Base-by-base conservation (phyloP, 1,284 basidiomycete species). In the Schizophyllum amplum region DNA sequence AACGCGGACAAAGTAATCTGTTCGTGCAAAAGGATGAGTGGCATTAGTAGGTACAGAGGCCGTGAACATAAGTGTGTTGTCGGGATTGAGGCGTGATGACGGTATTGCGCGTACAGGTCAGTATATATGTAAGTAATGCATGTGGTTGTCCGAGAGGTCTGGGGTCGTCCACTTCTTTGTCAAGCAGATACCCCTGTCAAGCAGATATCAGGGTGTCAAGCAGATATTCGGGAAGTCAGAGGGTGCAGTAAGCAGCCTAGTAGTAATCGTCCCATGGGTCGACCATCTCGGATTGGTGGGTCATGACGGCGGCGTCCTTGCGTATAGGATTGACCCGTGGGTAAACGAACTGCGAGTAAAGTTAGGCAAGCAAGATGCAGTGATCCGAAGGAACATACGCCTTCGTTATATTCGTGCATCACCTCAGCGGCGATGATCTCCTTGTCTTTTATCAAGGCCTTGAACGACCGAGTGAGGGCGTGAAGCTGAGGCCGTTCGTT, bases 331-430 rank as follows among this genome's bases (percentile, higher is more conserved):
- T 87, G 57, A 91, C 69, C 58, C 83, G 81, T 13, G 90, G 91
- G 65, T 88, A 83, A 7, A 94, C 92, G 67, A 91, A 93, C 90
- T 93, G 60, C 3, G 27, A 42, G 24, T 21, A 48, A 24, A 24
- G 46, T 58, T 22, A 61, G 51, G 3, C 52, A 26, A 60, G 21
- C 48, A 21, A 51, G 48, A 47, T 21, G 20, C 9, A 21, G 17
- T 5, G 22, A 24, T n/a, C n/a, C n/a, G 20, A 51, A 49, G 42
- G 9, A 47, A 5, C 76, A 48, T 60, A 86, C 92, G 70, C 83
- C 84, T 67, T 84, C 75, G 64, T 94, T 88, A 67, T 94, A 94
- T 70, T 94, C 92, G 66, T 86, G 81, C 80, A 94, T 80, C 11
- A 93, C 89, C 67, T 94, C 92, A 4, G 83, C 79, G 27, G 87